phyloP scores from a whole-genome alignment of 306 rosid genomes.

The Chamaecrista fasciculata region DNA sequence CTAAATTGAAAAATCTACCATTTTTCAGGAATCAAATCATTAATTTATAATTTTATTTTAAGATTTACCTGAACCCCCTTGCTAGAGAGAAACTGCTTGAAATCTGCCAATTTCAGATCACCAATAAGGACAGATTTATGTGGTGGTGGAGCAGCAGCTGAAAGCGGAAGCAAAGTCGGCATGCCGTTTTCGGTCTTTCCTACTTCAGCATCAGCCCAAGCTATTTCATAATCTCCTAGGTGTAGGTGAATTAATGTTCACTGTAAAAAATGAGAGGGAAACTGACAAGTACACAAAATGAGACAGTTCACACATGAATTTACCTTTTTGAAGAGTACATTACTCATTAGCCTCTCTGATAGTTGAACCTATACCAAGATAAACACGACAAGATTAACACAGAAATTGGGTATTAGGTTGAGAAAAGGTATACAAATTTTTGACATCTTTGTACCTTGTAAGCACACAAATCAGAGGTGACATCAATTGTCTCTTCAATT shows the following conservation, averaged over 20 bases:
- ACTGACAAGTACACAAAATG: neutral
- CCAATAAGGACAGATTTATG: conserved; percentile 94
- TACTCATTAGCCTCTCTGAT: conserved; percentile 91
- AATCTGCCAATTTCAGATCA: conserved; percentile 86
- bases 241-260: conserved; percentile 39
- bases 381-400: conserved; percentile 26
- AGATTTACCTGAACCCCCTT: conserved; percentile 79
- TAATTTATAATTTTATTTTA: neutral
- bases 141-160: conserved; percentile 58
- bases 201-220: conserved; percentile 91
- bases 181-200: conserved; percentile 66
- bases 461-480: conserved; percentile 95
- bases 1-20: too few species aligned
- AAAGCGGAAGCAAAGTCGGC: conserved; percentile 65
- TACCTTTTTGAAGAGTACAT: conserved; percentile 90
- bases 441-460: conserved; percentile 59
- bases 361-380: conserved; percentile 71
- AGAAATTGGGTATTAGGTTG: conserved; percentile 2
- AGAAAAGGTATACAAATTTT: conserved; percentile 14
- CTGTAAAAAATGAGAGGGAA: conserved; percentile 14
- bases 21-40: neutral
- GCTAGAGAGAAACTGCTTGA: conserved; percentile 89
- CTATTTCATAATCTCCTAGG: conserved; percentile 88
- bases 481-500: conserved; percentile 89
- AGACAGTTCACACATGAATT: conserved; percentile 1